Conservation (phyloP, 768 basidiomycete genomes). For the Mycena venus region DNA sequence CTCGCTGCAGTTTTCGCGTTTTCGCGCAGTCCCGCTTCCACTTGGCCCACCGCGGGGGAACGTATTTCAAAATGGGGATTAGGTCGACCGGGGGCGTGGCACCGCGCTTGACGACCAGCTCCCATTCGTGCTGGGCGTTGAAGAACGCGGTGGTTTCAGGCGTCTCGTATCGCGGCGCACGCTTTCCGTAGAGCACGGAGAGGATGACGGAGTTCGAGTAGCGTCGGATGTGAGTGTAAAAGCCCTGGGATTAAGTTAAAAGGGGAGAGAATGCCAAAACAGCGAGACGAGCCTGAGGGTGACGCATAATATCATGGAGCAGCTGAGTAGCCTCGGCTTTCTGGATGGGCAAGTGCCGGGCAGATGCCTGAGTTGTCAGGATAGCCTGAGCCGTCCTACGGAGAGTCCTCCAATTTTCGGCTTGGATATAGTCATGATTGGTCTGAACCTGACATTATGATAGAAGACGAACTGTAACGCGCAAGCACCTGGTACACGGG, state of each 20-base stretch:
- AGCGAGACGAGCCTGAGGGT: slow-evolving; percentile 26
- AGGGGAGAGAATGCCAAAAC: not conserved
- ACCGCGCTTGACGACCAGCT: slow-evolving; percentile 45
- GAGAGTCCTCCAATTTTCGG: slow-evolving; percentile 23
- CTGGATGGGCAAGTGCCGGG: slow-evolving; percentile 36
- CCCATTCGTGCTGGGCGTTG: slow-evolving; percentile 41
- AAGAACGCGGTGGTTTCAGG: slow-evolving; percentile 43
- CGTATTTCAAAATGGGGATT: slow-evolving; percentile 47
- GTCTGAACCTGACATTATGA: not conserved
- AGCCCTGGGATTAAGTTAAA: slow-evolving; percentile 34
- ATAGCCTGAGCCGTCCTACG: slow-evolving; percentile 32
- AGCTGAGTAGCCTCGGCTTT: slow-evolving; percentile 35
- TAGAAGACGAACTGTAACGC: slow-evolving; percentile 22
- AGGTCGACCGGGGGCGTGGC: slow-evolving; percentile 51
- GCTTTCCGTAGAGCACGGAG: slow-evolving; percentile 46
- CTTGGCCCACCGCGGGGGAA: slow-evolving; percentile 49
- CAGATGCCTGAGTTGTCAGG: slow-evolving; percentile 38
- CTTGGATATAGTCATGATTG: not conserved
- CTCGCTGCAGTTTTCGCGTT: slow-evolving; percentile 39
- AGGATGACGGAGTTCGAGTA: slow-evolving; percentile 47
- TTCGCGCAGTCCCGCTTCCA: slow-evolving; percentile 47
- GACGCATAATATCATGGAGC: slow-evolving; percentile 10
- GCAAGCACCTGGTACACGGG: slow-evolving; percentile 2
- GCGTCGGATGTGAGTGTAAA: slow-evolving; percentile 45
- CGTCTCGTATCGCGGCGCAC: slow-evolving; percentile 42